Evolutionary conservation across 2,329 filamentous ascomycete genomes (phyloP), one percentile per base, ranked within the genome.

Genomic region (Botrytis paeoniae): DNA sequence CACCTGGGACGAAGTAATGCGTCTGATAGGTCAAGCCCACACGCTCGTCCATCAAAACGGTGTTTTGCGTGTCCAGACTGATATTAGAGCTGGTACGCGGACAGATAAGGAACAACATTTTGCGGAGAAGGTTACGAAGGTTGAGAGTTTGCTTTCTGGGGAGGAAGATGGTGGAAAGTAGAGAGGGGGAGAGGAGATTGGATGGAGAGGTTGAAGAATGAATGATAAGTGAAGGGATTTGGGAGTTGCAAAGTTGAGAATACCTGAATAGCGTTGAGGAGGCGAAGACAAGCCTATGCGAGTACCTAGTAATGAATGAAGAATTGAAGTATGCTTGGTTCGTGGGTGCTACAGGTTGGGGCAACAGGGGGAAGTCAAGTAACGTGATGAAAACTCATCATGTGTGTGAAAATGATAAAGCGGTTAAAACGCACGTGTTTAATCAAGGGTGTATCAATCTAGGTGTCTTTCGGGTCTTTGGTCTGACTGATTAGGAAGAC

Each of bases 1-100:
- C 3, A 88, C 90, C 59, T 98, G 96, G 95, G 93, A 97, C 76
- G 89, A 92, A 45, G 94, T 97, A 73, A 94, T 97, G 87, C 86
- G 85, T 72, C 87, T 95, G 41, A 92, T 97, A 77, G 94, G 94
- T n/a, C 93, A 95, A 83, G 93, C 93, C 5, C 94, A 97, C 83
- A 87, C 88, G 0, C 85, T 93, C 64, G 88, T 97, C 35, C 94
- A 97, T 80, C 83, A 89, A 74, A 88, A 89, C 74, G 94, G 94
- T n/a, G 88, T 94, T 48, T 86, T 92, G 74, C 86, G 96, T 71
- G 92, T 98, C 59, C 95, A 98, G 85, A 93, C 91, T 41, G 94
- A 95, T 80, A 95, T 98, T 84, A 86, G 95, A 20, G 90, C 94
- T 61, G 95, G 95, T 1, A 92, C 92, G 41, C 78, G 79, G 65